phyloP scores from a whole-genome alignment of 768 basidiomycete species.

The Royoungia palumana region DNA sequence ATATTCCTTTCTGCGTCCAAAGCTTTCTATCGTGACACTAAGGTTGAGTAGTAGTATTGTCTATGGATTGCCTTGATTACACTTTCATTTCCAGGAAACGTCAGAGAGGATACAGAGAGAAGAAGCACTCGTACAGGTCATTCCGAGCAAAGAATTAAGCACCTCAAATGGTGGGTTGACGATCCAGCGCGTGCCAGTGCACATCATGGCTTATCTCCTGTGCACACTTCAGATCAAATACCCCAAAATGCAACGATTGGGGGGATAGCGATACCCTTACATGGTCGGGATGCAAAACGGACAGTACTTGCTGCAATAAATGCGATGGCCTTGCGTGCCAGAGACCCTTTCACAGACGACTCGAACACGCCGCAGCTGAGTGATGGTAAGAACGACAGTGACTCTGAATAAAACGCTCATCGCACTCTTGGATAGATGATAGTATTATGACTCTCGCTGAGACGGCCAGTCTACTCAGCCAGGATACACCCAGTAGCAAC shows the following conservation, averaged over 20 bases:
- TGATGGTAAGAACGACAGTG: neutral
- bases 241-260: neutral
- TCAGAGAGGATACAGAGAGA: neutral
- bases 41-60: neutral
- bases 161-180: neutral
- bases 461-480: neutral
- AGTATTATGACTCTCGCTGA: neutral
- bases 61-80: neutral
- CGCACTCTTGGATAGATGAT: neutral
- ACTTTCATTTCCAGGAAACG: neutral
- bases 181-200: neutral
- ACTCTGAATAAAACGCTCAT: neutral
- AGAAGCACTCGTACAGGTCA: neutral
- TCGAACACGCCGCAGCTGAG: neutral
- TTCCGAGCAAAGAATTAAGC: neutral
- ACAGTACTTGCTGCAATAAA: neutral
- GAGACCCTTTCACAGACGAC: neutral
- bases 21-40: neutral
- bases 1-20: neutral
- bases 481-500: neutral
- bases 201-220: neutral
- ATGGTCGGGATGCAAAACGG: neutral
- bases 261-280: neutral
- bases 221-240: neutral
- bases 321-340: neutral